Conservation (phyloP, 208 protist genomes). For the Trypanosoma avium region DNA sequence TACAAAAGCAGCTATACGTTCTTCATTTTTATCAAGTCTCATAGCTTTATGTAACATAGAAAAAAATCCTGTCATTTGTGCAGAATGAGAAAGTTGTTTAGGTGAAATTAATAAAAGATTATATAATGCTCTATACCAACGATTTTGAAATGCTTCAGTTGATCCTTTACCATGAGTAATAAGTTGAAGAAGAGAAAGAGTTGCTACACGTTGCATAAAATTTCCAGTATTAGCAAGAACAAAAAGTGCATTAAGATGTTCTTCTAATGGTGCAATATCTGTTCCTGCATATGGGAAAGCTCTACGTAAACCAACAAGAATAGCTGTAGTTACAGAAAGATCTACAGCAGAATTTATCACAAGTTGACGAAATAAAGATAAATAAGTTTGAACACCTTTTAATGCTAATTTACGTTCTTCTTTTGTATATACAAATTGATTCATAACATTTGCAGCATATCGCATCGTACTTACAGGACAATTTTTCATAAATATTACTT, state of each 20-base stretch:
- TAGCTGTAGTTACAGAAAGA: conserved; percentile 86
- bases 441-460: conserved; percentile 89
- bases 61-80: conserved; percentile 91
- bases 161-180: conserved; percentile 75
- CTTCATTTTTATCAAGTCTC: conserved; percentile 75
- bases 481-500: conserved; percentile 90
- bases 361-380: conserved; percentile 86
- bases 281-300: conserved; percentile 91
- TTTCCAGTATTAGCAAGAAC: conserved; percentile 84
- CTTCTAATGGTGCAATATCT: conserved; percentile 74
- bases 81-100: conserved; percentile 86
- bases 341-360: conserved; percentile 62
- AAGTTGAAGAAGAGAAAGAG: conserved; percentile 85
- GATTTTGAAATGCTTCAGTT: conserved; percentile 61
- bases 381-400: conserved; percentile 88
- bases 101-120: conserved; percentile 84
- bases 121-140: conserved; percentile 92
- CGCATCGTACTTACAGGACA: conserved; percentile 87
- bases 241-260: conserved; percentile 90
- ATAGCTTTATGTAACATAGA: conserved; percentile 88
- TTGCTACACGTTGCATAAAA: conserved; percentile 88
- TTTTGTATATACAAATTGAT: conserved; percentile 92
- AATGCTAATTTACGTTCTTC: conserved; percentile 88
- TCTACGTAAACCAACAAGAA: conserved; percentile 87
- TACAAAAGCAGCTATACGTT: conserved; percentile 86